Evolutionary conservation across 495 filamentous ascomycete genomes (phyloP), one percentile per base, ranked within the genome.

Genomic region (Hyaloscypha variabilis): DNA sequence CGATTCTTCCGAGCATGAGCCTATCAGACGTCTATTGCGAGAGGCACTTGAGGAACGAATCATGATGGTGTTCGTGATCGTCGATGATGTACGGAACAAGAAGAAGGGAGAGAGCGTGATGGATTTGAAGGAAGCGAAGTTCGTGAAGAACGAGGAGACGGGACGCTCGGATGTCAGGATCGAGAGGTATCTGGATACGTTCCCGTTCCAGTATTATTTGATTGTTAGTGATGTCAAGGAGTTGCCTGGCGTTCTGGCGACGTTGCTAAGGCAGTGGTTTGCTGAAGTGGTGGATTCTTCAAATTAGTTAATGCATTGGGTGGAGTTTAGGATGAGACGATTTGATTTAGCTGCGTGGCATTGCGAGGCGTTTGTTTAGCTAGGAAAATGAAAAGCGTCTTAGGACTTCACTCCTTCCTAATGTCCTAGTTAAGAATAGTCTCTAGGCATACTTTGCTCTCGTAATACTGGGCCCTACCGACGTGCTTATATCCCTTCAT

Each of bases 41-140:
- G 89, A 93, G 71, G 94, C 95, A 3, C 87, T 91, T 69, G 94
- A 97, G 75, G 92, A 97, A 76, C 81, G 92, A 11, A 94, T 99
- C 71, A 97, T 99, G 95, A 88, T 98, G 59, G 93, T 99, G 0
- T 99, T 98, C 69, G 89, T 99, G 55, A 90, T 99, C 66, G 90
- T 99, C 67, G 95, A 99, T 79, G 88, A 93, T 36, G 83, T 89
- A 8, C 82, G 82, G 0, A 69, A 69, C 11, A 77, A 76, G 70
- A 74, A 72, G 58, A 76, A 75, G 65, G 77, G 79, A 52, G 74
- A 79, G 25, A 85, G 78, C 52, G 94, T 97, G 63, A 74, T 96
- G 67, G 90, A 96, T 71, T 82, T 97, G 70, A 91, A 87, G 68
- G 85, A 90, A 72, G 93, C 91, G 24, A 85, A 85, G 75, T 96